Percentiles rank a stretch among this genome's conserved stretches.
Evolutionary conservation across 345 rosid genomes (phyloP).

Genomic region (Populus davidiana): DNA sequence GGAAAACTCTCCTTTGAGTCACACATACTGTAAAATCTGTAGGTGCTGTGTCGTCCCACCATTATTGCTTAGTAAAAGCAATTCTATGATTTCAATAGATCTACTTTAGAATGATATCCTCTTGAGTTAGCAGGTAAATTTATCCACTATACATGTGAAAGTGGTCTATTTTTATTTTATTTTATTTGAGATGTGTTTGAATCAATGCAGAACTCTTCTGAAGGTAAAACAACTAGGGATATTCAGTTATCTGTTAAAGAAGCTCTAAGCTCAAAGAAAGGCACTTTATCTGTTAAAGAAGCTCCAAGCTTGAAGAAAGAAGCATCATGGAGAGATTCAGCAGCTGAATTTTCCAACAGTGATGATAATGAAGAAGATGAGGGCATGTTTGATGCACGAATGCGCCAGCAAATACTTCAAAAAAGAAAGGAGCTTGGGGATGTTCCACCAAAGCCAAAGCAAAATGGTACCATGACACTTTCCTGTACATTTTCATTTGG

Average conservation of each 20-base stretch:
- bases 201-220: conserved; percentile 52
- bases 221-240: conserved; percentile 51
- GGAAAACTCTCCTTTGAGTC: background rate
- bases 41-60: background rate
- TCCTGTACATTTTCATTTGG: background rate
- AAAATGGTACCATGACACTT: conserved; percentile 40
- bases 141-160: background rate
- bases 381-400: conserved; percentile 73
- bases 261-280: conserved; percentile 56
- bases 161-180: background rate
- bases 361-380: conserved; percentile 50
- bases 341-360: conserved; percentile 36
- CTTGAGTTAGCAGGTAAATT: background rate
- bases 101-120: background rate
- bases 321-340: conserved; percentile 39
- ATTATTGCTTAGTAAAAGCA: background rate
- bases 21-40: background rate
- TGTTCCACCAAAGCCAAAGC: conserved; percentile 43
- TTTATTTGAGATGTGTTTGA: conserved; percentile 10
- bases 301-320: conserved; percentile 68
- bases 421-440: conserved; percentile 65
- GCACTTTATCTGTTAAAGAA: conserved; percentile 57
- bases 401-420: conserved; percentile 72
- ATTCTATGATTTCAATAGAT: background rate
- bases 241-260: conserved; percentile 70